Evolutionary conservation across 2,329 filamentous ascomycete genomes (phyloP), one percentile per base, ranked within the genome.

Genomic region (Alternaria sp.): DNA sequence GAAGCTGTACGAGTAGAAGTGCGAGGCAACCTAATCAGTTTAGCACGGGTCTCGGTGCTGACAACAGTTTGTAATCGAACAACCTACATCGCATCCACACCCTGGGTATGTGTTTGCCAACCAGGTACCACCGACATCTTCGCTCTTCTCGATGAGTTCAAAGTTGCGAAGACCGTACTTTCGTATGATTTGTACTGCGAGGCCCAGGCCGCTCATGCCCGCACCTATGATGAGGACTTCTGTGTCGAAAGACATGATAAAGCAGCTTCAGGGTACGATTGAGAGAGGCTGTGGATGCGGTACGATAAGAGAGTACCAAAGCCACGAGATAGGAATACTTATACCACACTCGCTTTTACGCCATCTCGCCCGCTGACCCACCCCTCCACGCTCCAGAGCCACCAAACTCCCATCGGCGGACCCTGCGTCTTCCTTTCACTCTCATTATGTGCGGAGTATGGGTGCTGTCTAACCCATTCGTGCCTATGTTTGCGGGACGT

Each of bases 1-100:
- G 80, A 85, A 88, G 6, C 84, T 84, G 68, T 86, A 88, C 61
- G 86, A 85, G 69, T 88, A 89, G 72, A 85, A 87, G 74, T 88
- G 85, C 1, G 65, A 67, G 0, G 72, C 69, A n/a, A 75, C 70
- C 68, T 71, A 50, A n/a, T 58, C 14, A 62, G 36, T 39, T 36
- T 5, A 34, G 10, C 26, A 17, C 14, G 21, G 2, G 42, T 40
- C 28, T 13, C n/a, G 8, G 37, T n/a, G 11, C 5, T 31, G 6
- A 33, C 6, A 4, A 5, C 10, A 23, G 4, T 21, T 26, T 14
- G 10, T 13, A 24, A 10, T 1, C 11, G 0, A 11, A 49, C 6
- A 31, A 58, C 65, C 54, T 21, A 74, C 72, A 65, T 77, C 74
- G 44, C 74, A 77, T 21, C 73, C 74, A 48, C 72, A 72, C 1